Evolutionary conservation across 1,284 basidiomycete genomes (phyloP).

Genomic region (Gymnopus androsaceus): DNA sequence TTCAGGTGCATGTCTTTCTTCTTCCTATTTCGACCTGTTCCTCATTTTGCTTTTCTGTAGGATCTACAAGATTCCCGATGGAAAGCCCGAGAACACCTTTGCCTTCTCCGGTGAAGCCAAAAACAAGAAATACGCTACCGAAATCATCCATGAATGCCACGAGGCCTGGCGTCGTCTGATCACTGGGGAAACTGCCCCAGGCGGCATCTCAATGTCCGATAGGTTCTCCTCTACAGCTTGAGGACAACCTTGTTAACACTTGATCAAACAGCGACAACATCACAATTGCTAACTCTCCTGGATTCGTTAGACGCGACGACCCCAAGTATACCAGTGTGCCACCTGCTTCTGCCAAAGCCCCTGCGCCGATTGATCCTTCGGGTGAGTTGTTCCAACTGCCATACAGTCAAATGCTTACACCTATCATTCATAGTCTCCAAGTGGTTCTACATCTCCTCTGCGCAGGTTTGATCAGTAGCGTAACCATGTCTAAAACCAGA

Average conservation of each 20-base stretch:
- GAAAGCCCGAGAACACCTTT: constrained; percentile 98
- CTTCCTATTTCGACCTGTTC: constrained; percentile 12
- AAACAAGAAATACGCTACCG: constrained; percentile 98
- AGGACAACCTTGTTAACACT: not conserved
- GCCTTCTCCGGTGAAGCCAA: constrained; percentile 99
- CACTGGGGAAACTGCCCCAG: constrained; percentile 79
- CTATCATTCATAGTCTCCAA: constrained; percentile 68
- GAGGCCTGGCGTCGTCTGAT: constrained; percentile 98
- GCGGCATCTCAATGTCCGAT: constrained; percentile 73
- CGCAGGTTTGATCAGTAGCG: constrained; percentile 57
- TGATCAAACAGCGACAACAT: constrained; percentile 58
- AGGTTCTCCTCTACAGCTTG: constrained; percentile 4
- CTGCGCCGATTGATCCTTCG: constrained; percentile 86
- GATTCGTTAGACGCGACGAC: constrained; percentile 67
- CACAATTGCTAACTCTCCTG: constrained; percentile 76
- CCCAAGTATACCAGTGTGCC: constrained; percentile 71
- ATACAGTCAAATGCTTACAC: constrained; percentile 24
- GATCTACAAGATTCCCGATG: constrained; percentile 99
- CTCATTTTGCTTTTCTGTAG: constrained; percentile 37
- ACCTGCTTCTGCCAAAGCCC: constrained; percentile 76
- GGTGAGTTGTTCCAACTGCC: constrained; percentile 51
- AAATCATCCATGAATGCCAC: constrained; percentile 98
- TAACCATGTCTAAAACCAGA: constrained; percentile 1
- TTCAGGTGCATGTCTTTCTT: constrained; percentile 63
- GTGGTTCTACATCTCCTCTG: constrained; percentile 89